Conservation (phyloP, 75 land plant genomes). For the Sequoiadendron giganteum region DNA sequence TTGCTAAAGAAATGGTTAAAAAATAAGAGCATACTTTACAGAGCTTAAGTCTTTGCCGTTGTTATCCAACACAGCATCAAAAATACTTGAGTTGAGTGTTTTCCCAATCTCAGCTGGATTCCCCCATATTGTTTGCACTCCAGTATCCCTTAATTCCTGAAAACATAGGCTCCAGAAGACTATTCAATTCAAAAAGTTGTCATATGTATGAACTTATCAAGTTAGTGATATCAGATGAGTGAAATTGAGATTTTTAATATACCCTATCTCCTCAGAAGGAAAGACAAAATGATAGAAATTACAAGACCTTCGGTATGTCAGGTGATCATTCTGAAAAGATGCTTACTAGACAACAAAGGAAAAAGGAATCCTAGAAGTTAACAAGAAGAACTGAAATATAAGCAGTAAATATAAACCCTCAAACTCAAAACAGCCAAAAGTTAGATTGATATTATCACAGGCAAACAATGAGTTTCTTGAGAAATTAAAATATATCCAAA, state of each 20-base stretch:
- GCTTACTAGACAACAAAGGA: not conserved
- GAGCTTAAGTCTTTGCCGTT: conserved; percentile 95
- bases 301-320: too few relatives aligned
- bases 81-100: conserved; percentile 50
- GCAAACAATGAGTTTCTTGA: not conserved
- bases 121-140: conserved; percentile 93
- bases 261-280: not conserved
- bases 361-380: not conserved
- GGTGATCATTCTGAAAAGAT: too few relatives aligned
- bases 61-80: conserved; percentile 93
- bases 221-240: not conserved
- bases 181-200: not conserved
- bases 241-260: not conserved
- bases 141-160: conserved; percentile 76
- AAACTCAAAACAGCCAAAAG: not conserved
- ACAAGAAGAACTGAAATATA: not conserved
- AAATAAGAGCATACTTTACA: conserved; percentile 54
- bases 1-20: conserved; percentile 2
- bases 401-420: not conserved
- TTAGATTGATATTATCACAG: not conserved
- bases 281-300: not conserved
- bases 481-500: not conserved
- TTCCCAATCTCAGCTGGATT: conserved; percentile 75
- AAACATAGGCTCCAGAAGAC: not conserved
- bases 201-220: not conserved